Percentiles rank a stretch among this genome's conserved stretches.
These are phyloP conservation scores for Ceratocystis smalleyi DNA, from an alignment of 2,329 filamentous ascomycete genomes.

Conservation along the genomic window DNA sequence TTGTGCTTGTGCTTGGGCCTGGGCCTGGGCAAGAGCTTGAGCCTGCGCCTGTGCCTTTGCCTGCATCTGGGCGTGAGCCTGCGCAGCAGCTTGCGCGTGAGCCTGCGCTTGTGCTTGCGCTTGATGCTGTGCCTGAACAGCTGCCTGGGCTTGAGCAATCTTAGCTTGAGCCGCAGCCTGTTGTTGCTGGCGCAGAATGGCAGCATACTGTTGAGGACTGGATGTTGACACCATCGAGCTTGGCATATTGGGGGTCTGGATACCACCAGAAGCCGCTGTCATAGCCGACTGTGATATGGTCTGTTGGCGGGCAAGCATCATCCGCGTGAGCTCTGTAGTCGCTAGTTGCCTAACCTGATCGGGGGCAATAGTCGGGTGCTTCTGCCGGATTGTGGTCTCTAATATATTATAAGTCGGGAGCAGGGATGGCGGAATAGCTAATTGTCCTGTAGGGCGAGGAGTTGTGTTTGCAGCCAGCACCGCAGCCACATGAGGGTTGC, in stretches of 20 bases:
- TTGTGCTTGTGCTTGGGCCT: conserved; percentile 19
- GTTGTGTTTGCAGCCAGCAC: conserved; percentile 2
- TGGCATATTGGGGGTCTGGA: conserved; percentile 33
- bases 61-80: conserved; percentile 22
- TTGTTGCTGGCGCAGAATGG: conserved; percentile 41
- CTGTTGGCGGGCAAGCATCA: conserved; percentile 33
- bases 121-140: conserved; percentile 17
- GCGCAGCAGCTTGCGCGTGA: conserved; percentile 25
- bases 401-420: conserved; percentile 28
- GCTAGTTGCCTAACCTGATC: conserved; percentile 38
- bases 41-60: conserved; percentile 17
- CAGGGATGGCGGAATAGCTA: conserved; percentile 12
- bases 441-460: conserved; percentile 19
- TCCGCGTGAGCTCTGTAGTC: conserved; percentile 33
- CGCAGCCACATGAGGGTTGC: conserved; percentile 5
- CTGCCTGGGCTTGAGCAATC: conserved; percentile 24
- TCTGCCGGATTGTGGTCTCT: conserved; percentile 36
- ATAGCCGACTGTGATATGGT: conserved; percentile 35
- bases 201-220: conserved; percentile 45
- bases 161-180: conserved; percentile 14
- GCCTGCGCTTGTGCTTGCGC: conserved; percentile 18
- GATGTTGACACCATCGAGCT: conserved; percentile 34
- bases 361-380: conserved; percentile 35
- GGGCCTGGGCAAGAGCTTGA: conserved; percentile 20
- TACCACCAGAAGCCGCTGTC: conserved; percentile 38